These are phyloP conservation scores for Spergularia bocconei DNA, from an alignment of 148 eudicot species.

Conservation along the genomic window DNA sequence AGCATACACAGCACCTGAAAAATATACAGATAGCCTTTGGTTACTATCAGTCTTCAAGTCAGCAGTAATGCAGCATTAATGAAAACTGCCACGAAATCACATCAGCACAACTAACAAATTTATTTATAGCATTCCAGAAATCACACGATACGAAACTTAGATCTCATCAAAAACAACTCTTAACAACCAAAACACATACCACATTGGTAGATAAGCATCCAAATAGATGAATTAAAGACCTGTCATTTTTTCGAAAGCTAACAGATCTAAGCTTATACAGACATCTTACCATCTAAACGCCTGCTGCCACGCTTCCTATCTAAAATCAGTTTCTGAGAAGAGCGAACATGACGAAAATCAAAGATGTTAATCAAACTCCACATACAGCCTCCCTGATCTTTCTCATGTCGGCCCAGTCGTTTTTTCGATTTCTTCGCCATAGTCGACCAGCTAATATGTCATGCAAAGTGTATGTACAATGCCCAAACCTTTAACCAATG, in stretches of 20 bases:
- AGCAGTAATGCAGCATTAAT: background rate
- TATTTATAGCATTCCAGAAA: background rate
- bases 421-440: slow-evolving; percentile 77
- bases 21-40: slow-evolving; percentile 9
- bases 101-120: background rate
- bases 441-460: slow-evolving; percentile 9
- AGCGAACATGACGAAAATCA: slow-evolving; percentile 69
- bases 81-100: background rate
- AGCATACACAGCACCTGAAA: slow-evolving; percentile 47
- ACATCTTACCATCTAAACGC: slow-evolving; percentile 50
- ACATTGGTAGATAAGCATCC: slow-evolving; percentile 6
- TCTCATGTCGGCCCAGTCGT: slow-evolving; percentile 39
- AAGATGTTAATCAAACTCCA: slow-evolving; percentile 77
- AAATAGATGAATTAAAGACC: background rate
- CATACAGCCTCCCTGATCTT: slow-evolving; percentile 81
- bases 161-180: background rate
- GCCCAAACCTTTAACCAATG: background rate
- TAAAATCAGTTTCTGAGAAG: slow-evolving; percentile 59
- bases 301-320: slow-evolving; percentile 56
- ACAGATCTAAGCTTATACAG: background rate
- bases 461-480: slow-evolving; percentile 9
- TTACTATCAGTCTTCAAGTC: slow-evolving; percentile 11
- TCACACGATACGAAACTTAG: background rate
- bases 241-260: background rate
- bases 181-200: background rate